These are phyloP conservation scores for Arachnopeziza araneosa DNA, from an alignment of 2,329 filamentous ascomycete genomes.

Conservation along the genomic window DNA sequence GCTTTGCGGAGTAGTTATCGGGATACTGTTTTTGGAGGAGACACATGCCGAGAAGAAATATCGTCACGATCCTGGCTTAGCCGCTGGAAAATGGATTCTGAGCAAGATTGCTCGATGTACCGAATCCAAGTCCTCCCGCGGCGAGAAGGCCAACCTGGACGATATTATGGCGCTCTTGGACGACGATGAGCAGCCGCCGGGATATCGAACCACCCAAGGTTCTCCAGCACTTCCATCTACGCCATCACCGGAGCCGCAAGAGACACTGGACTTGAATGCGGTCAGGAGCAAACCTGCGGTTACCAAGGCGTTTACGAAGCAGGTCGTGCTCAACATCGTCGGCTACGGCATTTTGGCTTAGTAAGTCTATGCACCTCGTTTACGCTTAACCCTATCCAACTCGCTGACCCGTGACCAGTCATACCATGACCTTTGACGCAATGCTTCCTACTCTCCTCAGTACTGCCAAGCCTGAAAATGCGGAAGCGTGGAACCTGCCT, in stretches of 20 bases:
- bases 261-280: conserved; percentile 32
- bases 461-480: conserved; percentile 34
- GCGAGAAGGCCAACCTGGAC: conserved; percentile 35
- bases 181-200: conserved; percentile 57
- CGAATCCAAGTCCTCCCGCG: conserved; percentile 30
- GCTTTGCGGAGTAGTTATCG: conserved; percentile 67
- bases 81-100: conserved; percentile 68
- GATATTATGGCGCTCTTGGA: conserved; percentile 54
- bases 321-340: conserved; percentile 80
- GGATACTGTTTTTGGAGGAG: conserved; percentile 86
- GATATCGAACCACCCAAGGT: conserved; percentile 58
- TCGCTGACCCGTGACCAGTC: conserved; percentile 47
- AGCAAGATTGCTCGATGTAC: conserved; percentile 30
- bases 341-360: conserved; percentile 91
- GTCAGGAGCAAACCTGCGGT: conserved; percentile 35
- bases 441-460: conserved; percentile 82
- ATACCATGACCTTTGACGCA: conserved; percentile 95
- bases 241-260: conserved; percentile 32
- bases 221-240: conserved; percentile 44
- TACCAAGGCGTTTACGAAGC: conserved; percentile 69
- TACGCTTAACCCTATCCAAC: background rate
- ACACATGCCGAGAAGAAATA: conserved; percentile 81
- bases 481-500: conserved; percentile 55
- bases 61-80: conserved; percentile 68
- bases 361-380: conserved; percentile 50